Percentiles rank a stretch among this genome's conserved stretches.
Conservation (phyloP, 495 filamentous ascomycete genomes). For the Neurospora sublineolata region DNA sequence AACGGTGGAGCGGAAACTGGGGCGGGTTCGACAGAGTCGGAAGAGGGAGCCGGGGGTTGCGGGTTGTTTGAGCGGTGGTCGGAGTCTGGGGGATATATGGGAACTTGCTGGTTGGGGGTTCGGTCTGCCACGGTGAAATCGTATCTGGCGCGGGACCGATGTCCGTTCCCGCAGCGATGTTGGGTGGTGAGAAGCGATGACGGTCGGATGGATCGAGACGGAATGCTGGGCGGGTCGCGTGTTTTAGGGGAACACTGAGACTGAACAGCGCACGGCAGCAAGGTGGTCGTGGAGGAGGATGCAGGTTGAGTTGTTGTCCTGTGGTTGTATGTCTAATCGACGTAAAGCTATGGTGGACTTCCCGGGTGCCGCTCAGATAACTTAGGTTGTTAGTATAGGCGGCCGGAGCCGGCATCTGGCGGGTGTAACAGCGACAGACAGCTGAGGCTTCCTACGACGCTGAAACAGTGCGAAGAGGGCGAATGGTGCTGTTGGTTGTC, state of each 20-base stretch:
- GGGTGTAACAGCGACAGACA: neutral
- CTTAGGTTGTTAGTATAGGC: neutral
- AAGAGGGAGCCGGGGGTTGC: conserved; percentile 24
- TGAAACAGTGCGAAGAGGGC: neutral
- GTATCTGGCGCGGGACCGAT: conserved; percentile 19
- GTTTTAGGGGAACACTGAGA: neutral
- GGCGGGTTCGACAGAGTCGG: conserved; percentile 26
- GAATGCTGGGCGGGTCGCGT: neutral
- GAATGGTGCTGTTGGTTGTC: neutral
- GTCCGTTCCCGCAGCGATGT: conserved; percentile 16
- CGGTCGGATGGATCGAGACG: neutral
- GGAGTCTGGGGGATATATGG: conserved; percentile 17
- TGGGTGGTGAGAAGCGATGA: conserved; percentile 1
- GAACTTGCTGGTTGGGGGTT: conserved; percentile 13
- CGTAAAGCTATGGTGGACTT: neutral
- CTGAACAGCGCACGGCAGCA: neutral
- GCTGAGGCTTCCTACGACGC: neutral
- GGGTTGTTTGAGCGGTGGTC: conserved; percentile 36
- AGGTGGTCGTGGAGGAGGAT: neutral
- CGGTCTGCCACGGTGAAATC: conserved; percentile 26
- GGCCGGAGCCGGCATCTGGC: neutral
- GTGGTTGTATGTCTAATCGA: neutral
- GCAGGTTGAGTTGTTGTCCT: neutral
- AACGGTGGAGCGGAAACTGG: conserved; percentile 10
- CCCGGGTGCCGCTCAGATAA: neutral